Percentiles rank a stretch among this genome's conserved stretches.
These are phyloP conservation scores for Candolleomyces aberdarensis DNA, from an alignment of 768 basidiomycete genomes.

Conservation along the genomic window DNA sequence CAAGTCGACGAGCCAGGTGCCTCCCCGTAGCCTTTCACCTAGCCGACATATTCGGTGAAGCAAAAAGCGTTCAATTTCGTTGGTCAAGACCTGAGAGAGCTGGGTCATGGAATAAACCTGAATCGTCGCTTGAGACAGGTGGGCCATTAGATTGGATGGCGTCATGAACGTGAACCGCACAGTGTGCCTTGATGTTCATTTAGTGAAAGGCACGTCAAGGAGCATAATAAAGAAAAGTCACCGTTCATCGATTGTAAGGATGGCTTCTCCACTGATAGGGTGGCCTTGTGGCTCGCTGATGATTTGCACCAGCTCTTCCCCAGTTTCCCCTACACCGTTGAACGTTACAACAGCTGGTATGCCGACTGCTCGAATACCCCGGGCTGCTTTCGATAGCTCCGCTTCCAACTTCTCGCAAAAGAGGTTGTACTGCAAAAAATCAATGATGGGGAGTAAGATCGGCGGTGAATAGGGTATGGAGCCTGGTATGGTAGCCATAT, in stretches of 20 bases:
- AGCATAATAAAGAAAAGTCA: conserved; percentile 20
- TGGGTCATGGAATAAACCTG: conserved; percentile 73
- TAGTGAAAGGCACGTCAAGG: not conserved
- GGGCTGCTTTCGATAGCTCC: conserved; percentile 52
- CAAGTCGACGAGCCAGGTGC: conserved; percentile 78
- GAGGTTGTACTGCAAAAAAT: conserved; percentile 74
- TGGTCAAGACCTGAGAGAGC: conserved; percentile 66
- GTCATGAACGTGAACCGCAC: conserved; percentile 74
- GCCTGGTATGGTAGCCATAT: conserved; percentile 10
- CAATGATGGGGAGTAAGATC: conserved; percentile 72
- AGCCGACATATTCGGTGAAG: conserved; percentile 67
- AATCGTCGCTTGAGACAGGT: conserved; percentile 77
- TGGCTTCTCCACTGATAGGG: conserved; percentile 57
- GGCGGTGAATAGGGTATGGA: conserved; percentile 26
- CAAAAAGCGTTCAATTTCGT: conserved; percentile 74
- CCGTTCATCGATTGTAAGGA: conserved; percentile 70
- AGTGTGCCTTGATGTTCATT: conserved; percentile 47
- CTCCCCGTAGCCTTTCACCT: conserved; percentile 56
- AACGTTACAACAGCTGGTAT: conserved; percentile 57
- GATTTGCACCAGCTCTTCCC: conserved; percentile 52
- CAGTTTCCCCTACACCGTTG: conserved; percentile 64
- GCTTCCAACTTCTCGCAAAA: conserved; percentile 62
- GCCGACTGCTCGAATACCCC: conserved; percentile 49
- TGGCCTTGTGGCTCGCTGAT: conserved; percentile 33
- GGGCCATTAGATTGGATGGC: conserved; percentile 73